Base-by-base conservation (phyloP, 1,284 basidiomycete species). In the Cryptococcus jaspeensis region DNA sequence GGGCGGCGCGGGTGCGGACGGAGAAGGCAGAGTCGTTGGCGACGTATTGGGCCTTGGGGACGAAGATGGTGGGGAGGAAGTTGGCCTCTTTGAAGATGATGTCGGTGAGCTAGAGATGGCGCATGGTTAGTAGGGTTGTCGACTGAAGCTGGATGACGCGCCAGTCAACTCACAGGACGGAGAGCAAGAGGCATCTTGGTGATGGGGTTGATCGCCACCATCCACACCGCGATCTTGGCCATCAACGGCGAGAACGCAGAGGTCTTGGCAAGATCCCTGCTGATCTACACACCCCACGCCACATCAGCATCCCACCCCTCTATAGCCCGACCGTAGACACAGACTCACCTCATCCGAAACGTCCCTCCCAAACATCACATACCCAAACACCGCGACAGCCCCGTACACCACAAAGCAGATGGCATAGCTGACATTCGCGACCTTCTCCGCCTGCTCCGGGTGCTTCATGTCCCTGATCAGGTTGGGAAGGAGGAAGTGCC, bases 391-490 rank as follows among this genome's bases (percentile, higher is more conserved):
- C 15, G 89, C 92, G 54, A 96, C 90, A 7, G 87, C 58, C 11
- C 86, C 78, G 70, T 94, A 95, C n/a, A 93, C 81, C 37, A 82
- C 78, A 3, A 90, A 92, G 2, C 92, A 86, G 42, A 88, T 82
- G 15, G 82, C 67, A 84, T 92, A 70, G 13, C 66, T 68, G 8
- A 70, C 48, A 44, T 78, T 70, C 43, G 70, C 69, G 5, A 73
- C 63, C 32, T 57, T 56, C 45, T 71, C 69, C 68, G 95, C 97
- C 65, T 88, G 81, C 41, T 81, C 79, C 1, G 92, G 92, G 69
- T 96, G 85, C 50, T 81, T 78, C 93, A 98, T 96, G 74, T 98
- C 94, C 65, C 86, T 82, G 18, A 90, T 90, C 11, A 97, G 52
- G 51, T 70, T 76, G 15, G 74, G 74, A 37, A 78, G 70, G 11